Percentiles rank a stretch among this genome's conserved stretches.
Evolutionary conservation across 1,139 yeast species (phyloP).

Genomic region (Geotrichum candidum): DNA sequence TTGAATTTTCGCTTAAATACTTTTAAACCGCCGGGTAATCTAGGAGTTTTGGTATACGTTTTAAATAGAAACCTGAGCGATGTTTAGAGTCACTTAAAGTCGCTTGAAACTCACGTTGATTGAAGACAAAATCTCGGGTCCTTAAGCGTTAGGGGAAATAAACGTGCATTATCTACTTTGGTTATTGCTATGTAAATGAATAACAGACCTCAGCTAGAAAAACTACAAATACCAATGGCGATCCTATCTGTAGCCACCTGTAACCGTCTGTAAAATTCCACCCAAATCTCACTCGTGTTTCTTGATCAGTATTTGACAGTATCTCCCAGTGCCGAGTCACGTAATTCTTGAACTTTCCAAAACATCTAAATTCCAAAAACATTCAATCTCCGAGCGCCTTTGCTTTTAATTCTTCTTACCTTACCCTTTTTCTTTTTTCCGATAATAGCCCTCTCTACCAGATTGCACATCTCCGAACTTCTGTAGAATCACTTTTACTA

Average conservation of each 20-base stretch:
- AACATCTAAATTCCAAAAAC: neutral
- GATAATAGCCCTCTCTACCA: neutral
- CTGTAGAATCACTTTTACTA: neutral
- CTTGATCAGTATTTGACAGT: neutral
- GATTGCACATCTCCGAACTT: neutral
- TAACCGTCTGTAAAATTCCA: neutral
- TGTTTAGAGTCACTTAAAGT: too few relatives aligned
- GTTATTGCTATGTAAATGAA: too few relatives aligned
- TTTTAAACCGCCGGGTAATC: too few relatives aligned
- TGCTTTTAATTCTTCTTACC: neutral
- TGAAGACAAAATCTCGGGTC: too few relatives aligned
- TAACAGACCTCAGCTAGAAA: too few relatives aligned
- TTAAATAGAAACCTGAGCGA: too few relatives aligned
- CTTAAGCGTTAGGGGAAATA: too few relatives aligned
- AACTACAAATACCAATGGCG: too few relatives aligned
- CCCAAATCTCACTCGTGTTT: neutral
- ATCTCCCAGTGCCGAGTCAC: neutral
- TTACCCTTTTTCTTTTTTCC: neutral
- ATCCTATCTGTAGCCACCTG: neutral
- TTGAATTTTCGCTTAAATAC: too few relatives aligned
- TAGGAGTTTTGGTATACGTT: too few relatives aligned
- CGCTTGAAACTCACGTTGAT: too few relatives aligned
- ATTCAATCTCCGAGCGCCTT: neutral
- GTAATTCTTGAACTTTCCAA: neutral
- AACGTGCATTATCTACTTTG: too few relatives aligned